Base-by-base conservation (phyloP, 2,329 filamentous ascomycete genomes). In the Aureobasidium namibiae region DNA sequence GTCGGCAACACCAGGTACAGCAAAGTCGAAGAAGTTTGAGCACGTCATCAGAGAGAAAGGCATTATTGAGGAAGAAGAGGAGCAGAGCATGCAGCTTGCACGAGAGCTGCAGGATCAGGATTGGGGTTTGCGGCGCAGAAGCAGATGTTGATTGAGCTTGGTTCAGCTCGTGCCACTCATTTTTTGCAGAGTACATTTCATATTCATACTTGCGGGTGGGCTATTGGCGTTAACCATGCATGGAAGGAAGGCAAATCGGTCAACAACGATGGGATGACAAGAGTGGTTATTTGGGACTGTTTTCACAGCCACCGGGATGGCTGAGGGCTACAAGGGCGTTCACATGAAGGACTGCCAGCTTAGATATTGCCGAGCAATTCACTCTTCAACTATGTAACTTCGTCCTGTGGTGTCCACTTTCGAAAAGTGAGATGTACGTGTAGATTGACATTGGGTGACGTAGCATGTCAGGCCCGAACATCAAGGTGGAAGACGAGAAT, bases 61-160 rank as follows among this genome's bases (percentile, higher is more conserved):
- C 21, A 57, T 53, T 14, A 23, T 31, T 14, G 62, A 63, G 31
- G 50, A 54, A 10, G 59, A 63, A 38, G 66, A 68, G 49, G 69
- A 71, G 39, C 41, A 53, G 48, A 64, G 54, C 13, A 58, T 70
- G 21, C 67, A 63, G 41, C 59, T 73, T 10, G 70, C 70, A 14
- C 58, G 67, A 48, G 64, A 71, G 54, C 61, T 73, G 34, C 50
- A 61, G n/a, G 50, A 56, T 31, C 31, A 60, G 18, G 59, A 60
- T 33, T 60, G 50, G 59, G 59, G 59, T 11, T 38, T 60, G 33
- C 49, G 59, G 10, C 45, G 59, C 13, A 31, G 57, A 26, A 59
- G 57, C 36, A 52, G 39, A 31, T 29, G 29, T 33, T 59, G 45
- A 46, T 39, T 34, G 31, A 34, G 56, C 16, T 48, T 24, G 38